phyloP scores from a whole-genome alignment of 352 stramenopile species.

The Globisporangium ultimum region DNA sequence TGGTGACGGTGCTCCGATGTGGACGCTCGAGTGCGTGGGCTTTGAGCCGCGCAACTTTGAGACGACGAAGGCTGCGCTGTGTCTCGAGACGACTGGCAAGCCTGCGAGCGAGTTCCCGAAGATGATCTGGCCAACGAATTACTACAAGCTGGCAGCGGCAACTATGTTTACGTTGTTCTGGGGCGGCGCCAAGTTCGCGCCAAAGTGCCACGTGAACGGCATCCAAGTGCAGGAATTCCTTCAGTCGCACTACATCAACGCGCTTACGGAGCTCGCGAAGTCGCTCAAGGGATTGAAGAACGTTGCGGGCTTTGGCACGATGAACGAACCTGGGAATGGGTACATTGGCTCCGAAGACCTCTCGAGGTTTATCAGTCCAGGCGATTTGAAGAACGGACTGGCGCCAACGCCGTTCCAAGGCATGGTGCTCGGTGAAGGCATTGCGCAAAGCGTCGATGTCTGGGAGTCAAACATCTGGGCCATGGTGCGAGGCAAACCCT shows the following conservation, averaged over 20 bases:
- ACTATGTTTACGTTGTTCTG: constrained; percentile 94
- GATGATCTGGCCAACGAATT: constrained; percentile 93
- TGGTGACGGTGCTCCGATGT: constrained; percentile 86
- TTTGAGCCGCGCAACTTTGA: constrained; percentile 76
- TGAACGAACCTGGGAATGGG: constrained; percentile 87
- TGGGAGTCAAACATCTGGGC: constrained; percentile 75
- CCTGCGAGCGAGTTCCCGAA: constrained; percentile 57
- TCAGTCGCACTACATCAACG: constrained; percentile 83
- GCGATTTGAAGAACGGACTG: constrained; percentile 69
- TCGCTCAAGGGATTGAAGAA: constrained; percentile 68
- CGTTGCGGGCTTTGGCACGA: constrained; percentile 88
- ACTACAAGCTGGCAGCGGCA: constrained; percentile 86
- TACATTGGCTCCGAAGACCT: constrained; percentile 73
- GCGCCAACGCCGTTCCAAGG: constrained; percentile 79
- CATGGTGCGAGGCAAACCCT: constrained; percentile 58
- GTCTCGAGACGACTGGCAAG: constrained; percentile 53
- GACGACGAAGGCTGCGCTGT: constrained; percentile 69
- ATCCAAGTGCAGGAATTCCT: constrained; percentile 84
- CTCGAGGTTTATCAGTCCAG: constrained; percentile 41
- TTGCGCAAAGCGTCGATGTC: constrained; percentile 55
- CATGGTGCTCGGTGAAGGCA: constrained; percentile 74
- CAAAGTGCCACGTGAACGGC: constrained; percentile 62
- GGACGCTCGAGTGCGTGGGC: constrained; percentile 82
- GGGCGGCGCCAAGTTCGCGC: constrained; percentile 68
- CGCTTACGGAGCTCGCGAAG: constrained; percentile 64